Base-by-base conservation (phyloP, 2,329 filamentous ascomycete genomes). In the Boeremia exigua region DNA sequence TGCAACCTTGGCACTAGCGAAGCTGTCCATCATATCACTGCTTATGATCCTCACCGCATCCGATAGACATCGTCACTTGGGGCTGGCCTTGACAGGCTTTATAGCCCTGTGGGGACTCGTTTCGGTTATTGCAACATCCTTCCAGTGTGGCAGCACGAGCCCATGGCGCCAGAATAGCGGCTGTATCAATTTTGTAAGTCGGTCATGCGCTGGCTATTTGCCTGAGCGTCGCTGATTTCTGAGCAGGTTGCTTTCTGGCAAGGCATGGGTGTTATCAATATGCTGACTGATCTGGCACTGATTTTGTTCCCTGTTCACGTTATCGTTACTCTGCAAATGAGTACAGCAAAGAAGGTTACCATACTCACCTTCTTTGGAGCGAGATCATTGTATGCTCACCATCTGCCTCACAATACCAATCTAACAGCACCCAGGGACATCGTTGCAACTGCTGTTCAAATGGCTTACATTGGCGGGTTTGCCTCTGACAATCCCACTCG, bases 271-370 rank as follows among this genome's bases (percentile, higher is more conserved):
- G 51, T 66, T 10, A 54, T 73, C 47, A 75, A 75, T 46, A 73
- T 75, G 43, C 36, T 73, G 11, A 74, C 72, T 11, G 72, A 75
- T 37, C 45, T 73, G 12, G 68, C 70, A 2, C 51, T 75, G 15
- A 71, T 74, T 28, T 36, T 69, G 4, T 74, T 73, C 36, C 72
- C 72, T 7, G 61, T 75, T 1, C 70, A 75, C 47, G 63, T 75
- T 9, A 70, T 75, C 37, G 56, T 68, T 36, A 72, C 65, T 10
- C 54, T 75, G n/a, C 71, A 75, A 38, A 75, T 74, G 71, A 72
- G 64, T 23, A 60, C 62, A 43, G 52, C 61, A 8, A 73, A 73
- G 56, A 75, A 74, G 48, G 49, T 72, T 7, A 71, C 71, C 1
- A 75, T 75, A 36, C 54, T 75, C 2, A 61, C 62, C 2, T 73